Percentiles rank a stretch among this genome's conserved stretches.
Evolutionary conservation across 129 eudicot genomes (phyloP).

Genomic region (Flaveria robusta): DNA sequence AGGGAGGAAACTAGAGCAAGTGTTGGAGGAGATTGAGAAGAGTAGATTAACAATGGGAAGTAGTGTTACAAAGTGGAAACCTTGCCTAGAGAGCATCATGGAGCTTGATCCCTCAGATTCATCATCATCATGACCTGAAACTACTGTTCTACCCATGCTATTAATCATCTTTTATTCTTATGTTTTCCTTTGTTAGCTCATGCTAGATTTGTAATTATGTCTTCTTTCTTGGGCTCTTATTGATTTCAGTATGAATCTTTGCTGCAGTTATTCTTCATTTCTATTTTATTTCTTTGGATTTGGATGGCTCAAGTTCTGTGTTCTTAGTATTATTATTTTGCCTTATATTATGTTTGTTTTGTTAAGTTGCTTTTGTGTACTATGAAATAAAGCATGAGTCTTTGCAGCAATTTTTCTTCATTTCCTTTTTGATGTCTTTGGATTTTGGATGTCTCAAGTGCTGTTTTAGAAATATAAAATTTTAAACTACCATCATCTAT

Average conservation of each 20-base stretch:
- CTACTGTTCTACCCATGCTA: slow-evolving; percentile 22
- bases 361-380: not conserved
- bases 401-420: too few relatives aligned
- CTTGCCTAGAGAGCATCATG: slow-evolving; percentile 68
- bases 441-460: too few relatives aligned
- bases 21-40: slow-evolving; percentile 64
- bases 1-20: slow-evolving; percentile 54
- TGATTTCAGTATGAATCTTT: not conserved
- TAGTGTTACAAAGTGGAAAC: slow-evolving; percentile 57
- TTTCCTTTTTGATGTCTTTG: too few relatives aligned
- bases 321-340: too few relatives aligned
- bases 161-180: slow-evolving; percentile 4
- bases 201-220: slow-evolving; percentile 35
- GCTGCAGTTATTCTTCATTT: not conserved
- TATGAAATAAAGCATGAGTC: not conserved
- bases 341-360: not conserved
- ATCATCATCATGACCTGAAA: not conserved
- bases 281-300: not conserved
- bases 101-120: slow-evolving; percentile 59
- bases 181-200: slow-evolving; percentile 18
- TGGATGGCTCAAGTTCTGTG: not conserved
- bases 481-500: too few relatives aligned
- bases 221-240: not conserved
- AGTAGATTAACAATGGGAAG: slow-evolving; percentile 37
- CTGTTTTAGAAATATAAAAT: not conserved